phyloP scores from a whole-genome alignment of 1,284 basidiomycete species.

The Boletus sp. region DNA sequence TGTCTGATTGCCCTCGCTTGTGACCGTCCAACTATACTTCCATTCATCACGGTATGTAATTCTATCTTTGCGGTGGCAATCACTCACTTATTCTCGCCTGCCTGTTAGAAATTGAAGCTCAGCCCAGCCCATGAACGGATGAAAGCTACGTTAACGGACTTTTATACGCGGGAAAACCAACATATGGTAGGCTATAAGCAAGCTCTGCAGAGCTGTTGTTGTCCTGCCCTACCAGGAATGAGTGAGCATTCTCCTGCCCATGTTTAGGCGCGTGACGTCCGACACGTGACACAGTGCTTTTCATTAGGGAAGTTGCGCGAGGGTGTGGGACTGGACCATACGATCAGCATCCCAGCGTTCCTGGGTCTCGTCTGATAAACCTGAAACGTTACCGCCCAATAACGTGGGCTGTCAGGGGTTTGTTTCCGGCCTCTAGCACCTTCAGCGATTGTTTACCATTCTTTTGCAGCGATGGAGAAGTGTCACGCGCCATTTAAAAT shows the following conservation, averaged over 20 bases:
- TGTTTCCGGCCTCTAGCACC: slow-evolving; percentile 4
- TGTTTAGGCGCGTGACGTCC: neutral
- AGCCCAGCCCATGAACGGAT: slow-evolving; percentile 26
- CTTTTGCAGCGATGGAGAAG: slow-evolving; percentile 30
- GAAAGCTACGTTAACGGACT: slow-evolving; percentile 20
- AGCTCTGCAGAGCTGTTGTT: slow-evolving; percentile 30
- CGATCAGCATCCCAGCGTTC: slow-evolving; percentile 26
- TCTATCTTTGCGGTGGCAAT: neutral
- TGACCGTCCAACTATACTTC: slow-evolving; percentile 33
- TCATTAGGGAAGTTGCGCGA: slow-evolving; percentile 33
- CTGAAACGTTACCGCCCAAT: slow-evolving; percentile 35
- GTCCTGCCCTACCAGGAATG: slow-evolving; percentile 36
- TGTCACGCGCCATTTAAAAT: slow-evolving; percentile 34
- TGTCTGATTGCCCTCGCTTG: slow-evolving; percentile 37
- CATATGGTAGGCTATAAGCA: slow-evolving; percentile 37
- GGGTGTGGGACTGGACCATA: slow-evolving; percentile 32
- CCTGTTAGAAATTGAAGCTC: slow-evolving; percentile 22
- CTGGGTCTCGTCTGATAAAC: slow-evolving; percentile 30
- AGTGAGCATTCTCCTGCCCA: slow-evolving; percentile 14
- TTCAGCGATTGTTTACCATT: slow-evolving; percentile 1
- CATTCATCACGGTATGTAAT: slow-evolving; percentile 26
- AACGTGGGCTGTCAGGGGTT: slow-evolving; percentile 35
- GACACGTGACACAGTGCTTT: slow-evolving; percentile 27
- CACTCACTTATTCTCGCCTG: neutral
- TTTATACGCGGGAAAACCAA: slow-evolving; percentile 33